phyloP scores from a whole-genome alignment of 768 basidiomycete species.

The Podaxis mareebaensis region DNA sequence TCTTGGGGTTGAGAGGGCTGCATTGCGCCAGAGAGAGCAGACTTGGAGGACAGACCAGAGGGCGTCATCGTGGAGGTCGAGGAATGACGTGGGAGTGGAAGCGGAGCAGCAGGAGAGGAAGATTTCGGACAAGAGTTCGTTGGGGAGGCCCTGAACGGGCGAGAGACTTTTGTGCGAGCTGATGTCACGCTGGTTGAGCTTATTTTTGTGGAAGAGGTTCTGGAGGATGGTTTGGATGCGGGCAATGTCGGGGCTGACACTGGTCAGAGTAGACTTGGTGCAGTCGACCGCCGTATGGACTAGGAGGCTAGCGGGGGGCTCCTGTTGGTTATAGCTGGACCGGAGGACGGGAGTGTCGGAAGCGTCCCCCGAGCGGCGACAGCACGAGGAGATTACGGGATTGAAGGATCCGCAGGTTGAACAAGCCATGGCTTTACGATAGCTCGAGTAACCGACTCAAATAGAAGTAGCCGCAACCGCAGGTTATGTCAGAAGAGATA shows the following conservation, averaged over 20 bases:
- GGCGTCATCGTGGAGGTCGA: conserved; percentile 9
- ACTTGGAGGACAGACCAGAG: conserved; percentile 14
- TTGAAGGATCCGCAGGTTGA: neutral
- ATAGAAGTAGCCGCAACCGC: neutral
- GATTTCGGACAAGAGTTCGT: conserved; percentile 11
- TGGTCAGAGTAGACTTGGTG: too few relatives aligned
- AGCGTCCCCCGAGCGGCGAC: neutral
- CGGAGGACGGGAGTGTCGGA: neutral
- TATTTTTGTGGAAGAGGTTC: neutral
- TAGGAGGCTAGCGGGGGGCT: neutral
- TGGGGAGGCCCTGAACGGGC: conserved; percentile 2
- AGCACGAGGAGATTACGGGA: neutral
- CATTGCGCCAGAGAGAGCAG: conserved; percentile 18
- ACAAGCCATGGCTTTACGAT: neutral
- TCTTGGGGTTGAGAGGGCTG: conserved; percentile 13
- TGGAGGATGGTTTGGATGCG: conserved; percentile 1
- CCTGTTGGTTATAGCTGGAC: neutral
- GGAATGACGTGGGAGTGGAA: neutral
- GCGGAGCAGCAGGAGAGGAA: neutral
- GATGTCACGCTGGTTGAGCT: too few relatives aligned
- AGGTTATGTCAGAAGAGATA: neutral
- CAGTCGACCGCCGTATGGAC: too few relatives aligned
- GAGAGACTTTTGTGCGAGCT: neutral
- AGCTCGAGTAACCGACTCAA: neutral
- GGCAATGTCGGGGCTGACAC: too few relatives aligned